These are phyloP conservation scores for Gracilaria gracilis DNA, from an alignment of 23 red algal species.

Conservation along the genomic window DNA sequence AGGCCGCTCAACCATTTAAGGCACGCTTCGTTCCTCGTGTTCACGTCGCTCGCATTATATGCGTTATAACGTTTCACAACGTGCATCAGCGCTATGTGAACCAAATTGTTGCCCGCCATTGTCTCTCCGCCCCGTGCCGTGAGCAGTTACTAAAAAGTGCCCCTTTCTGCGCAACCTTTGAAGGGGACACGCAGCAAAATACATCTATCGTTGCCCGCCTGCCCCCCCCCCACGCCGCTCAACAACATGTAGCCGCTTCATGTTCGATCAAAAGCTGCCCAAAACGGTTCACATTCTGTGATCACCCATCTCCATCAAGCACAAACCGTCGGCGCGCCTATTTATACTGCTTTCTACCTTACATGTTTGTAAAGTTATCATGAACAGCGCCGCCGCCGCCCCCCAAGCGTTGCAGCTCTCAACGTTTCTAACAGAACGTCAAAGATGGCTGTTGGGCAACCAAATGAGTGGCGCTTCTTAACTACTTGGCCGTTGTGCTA, in stretches of 20 bases:
- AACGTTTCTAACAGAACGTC: neutral
- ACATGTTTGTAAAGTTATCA: no score
- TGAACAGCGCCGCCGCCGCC: no score
- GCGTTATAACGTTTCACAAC: neutral
- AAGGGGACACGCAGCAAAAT: neutral
- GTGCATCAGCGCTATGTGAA: neutral
- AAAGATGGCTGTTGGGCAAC: neutral
- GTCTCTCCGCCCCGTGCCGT: neutral
- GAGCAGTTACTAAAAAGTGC: neutral
- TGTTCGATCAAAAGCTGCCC: neutral
- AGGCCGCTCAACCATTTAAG: neutral
- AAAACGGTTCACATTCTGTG: neutral
- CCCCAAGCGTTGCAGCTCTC: neutral
- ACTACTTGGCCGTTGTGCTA: neutral
- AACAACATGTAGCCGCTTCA: neutral
- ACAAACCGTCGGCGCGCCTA: neutral
- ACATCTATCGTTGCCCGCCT: neutral
- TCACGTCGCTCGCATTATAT: neutral
- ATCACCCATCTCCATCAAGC: no score
- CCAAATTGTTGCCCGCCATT: neutral
- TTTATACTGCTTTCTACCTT: neutral
- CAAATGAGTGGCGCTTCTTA: neutral
- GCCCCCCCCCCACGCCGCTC: neutral
- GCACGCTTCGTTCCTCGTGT: neutral
- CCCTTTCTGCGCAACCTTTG: neutral